Percentiles rank a stretch among this genome's conserved stretches.
Evolutionary conservation across 768 basidiomycete genomes (phyloP).

Genomic region (Macrolepiota fuliginosa): DNA sequence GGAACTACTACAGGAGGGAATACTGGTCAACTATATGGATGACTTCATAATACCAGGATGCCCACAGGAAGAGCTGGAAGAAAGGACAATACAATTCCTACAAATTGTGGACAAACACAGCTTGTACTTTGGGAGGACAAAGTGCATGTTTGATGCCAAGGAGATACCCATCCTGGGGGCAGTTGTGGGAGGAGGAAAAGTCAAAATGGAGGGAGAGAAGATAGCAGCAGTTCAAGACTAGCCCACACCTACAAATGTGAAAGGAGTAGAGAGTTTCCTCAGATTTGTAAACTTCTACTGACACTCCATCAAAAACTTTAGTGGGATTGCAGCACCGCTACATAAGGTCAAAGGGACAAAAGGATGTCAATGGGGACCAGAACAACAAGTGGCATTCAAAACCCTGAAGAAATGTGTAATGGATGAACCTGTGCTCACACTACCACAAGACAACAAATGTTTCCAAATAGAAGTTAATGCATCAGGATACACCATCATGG

Average conservation of each 20-base stretch:
- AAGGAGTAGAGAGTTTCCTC: slow-evolving; percentile 11
- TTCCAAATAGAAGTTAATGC: slow-evolving; percentile 4
- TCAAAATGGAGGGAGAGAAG: slow-evolving; percentile 32
- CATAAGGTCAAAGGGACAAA: not conserved
- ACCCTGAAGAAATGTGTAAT: no score
- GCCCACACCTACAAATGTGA: not conserved
- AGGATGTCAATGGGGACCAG: not conserved
- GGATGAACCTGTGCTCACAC: no score
- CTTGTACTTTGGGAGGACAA: slow-evolving; percentile 19
- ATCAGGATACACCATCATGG: slow-evolving; percentile 29
- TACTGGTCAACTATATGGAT: slow-evolving; percentile 37
- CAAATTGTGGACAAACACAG: slow-evolving; percentile 7
- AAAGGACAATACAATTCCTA: slow-evolving; percentile 12
- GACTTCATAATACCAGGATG: slow-evolving; percentile 28
- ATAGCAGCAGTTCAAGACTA: slow-evolving; percentile 15
- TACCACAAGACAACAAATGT: not conserved
- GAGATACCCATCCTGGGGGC: slow-evolving; percentile 25
- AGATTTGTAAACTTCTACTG: slow-evolving; percentile 15
- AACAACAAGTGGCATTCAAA: not conserved
- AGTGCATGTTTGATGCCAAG: slow-evolving; percentile 20
- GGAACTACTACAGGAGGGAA: not conserved
- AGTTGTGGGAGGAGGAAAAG: slow-evolving; percentile 18
- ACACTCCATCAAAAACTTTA: slow-evolving; percentile 5
- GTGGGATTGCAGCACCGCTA: not conserved
- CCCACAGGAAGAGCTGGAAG: slow-evolving; percentile 4